phyloP scores from a whole-genome alignment of 164 flowering plant genomes.

The Hamamelis virginiana region DNA sequence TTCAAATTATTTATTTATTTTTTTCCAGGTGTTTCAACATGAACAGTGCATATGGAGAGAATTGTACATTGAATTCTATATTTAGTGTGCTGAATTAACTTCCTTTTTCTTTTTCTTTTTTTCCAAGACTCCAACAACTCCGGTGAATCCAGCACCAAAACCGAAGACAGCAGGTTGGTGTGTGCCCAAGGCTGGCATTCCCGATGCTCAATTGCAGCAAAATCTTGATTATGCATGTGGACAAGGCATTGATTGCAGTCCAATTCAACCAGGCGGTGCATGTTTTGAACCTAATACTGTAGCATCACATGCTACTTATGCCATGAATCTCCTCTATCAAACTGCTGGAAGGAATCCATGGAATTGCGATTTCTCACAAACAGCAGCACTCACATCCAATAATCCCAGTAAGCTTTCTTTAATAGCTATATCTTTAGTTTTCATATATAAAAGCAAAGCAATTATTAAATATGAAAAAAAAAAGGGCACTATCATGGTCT shows the following conservation, averaged over 20 bases:
- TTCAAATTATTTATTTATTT: too few species aligned
- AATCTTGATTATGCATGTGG: slow-evolving; percentile 81
- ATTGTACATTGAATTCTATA: too few species aligned
- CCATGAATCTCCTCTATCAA: slow-evolving; percentile 85
- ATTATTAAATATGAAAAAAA: background rate
- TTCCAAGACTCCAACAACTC: slow-evolving; percentile 33
- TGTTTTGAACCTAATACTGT: slow-evolving; percentile 74
- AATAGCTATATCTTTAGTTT: background rate
- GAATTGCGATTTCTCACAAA: slow-evolving; percentile 78
- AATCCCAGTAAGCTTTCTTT: slow-evolving; percentile 66
- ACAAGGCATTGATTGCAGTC: slow-evolving; percentile 60
- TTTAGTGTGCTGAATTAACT: background rate
- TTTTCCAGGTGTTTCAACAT: too few species aligned
- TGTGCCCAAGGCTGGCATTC: slow-evolving; percentile 60
- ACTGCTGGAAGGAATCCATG: slow-evolving; percentile 52
- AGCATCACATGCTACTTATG: slow-evolving; percentile 76
- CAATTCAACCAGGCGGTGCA: slow-evolving; percentile 75
- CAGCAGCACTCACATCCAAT: slow-evolving; percentile 56
- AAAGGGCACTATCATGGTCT: background rate
- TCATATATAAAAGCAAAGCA: background rate
- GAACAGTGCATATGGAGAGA: too few species aligned
- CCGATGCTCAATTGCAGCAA: slow-evolving; percentile 59
- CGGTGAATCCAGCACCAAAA: slow-evolving; percentile 33
- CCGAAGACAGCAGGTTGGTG: slow-evolving; percentile 54
- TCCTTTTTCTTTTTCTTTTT: background rate